Evolutionary conservation across 768 basidiomycete species (phyloP).

Genomic region (Xerocomus brunneocitrinus): DNA sequence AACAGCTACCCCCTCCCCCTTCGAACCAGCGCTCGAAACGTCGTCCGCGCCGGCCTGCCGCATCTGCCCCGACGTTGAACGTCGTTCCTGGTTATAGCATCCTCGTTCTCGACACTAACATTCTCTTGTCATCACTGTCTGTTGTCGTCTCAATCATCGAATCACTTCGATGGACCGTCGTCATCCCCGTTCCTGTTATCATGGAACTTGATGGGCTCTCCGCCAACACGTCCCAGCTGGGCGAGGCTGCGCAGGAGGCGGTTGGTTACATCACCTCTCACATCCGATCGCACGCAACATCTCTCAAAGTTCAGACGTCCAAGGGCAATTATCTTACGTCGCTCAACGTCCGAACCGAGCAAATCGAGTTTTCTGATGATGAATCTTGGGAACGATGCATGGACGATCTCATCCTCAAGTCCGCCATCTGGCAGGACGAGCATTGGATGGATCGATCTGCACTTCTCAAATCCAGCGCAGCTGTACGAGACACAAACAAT

Average conservation of each 20-base stretch:
- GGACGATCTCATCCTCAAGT: constrained; percentile 93
- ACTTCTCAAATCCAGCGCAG: constrained; percentile 47
- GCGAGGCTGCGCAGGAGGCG: constrained; percentile 68
- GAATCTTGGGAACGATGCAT: constrained; percentile 64
- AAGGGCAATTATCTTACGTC: constrained; percentile 90
- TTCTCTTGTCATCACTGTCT: constrained; percentile 78
- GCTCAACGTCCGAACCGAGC: constrained; percentile 78
- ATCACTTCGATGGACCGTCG: constrained; percentile 76
- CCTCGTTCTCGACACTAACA: constrained; percentile 93
- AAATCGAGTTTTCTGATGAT: constrained; percentile 62
- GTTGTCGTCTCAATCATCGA: constrained; percentile 75
- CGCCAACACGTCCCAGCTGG: constrained; percentile 59
- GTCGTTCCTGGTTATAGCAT: constrained; percentile 84
- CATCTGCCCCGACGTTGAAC: constrained; percentile 40
- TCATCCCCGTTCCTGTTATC: constrained; percentile 90
- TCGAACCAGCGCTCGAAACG: constrained; percentile 28
- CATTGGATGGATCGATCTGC: constrained; percentile 86
- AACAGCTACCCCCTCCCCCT: constrained; percentile 25
- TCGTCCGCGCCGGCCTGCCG: constrained; percentile 25
- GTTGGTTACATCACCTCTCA: constrained; percentile 71
- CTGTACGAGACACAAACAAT: constrained; percentile 35
- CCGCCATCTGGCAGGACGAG: constrained; percentile 89
- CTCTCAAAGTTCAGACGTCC: constrained; percentile 92
- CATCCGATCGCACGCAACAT: constrained; percentile 65
- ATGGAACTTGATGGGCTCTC: constrained; percentile 96